phyloP scores from a whole-genome alignment of 768 basidiomycete genomes.

The Pleurotus tuoliensis region DNA sequence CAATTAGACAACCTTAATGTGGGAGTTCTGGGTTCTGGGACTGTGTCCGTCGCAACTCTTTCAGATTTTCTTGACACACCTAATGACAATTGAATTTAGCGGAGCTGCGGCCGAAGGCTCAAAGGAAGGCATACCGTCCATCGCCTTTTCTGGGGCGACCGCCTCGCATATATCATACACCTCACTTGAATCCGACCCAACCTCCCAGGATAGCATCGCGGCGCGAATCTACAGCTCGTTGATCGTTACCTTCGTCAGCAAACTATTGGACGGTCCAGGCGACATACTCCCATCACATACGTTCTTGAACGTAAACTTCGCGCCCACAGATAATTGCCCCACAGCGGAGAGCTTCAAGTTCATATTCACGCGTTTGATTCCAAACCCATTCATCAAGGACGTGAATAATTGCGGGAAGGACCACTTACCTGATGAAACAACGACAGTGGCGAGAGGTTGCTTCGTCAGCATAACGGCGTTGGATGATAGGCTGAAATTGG shows the following conservation, averaged over 20 bases:
- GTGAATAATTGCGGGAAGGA: slow-evolving; percentile 3
- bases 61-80: background rate
- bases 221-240: slow-evolving; percentile 3
- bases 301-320: slow-evolving; percentile 6
- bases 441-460: background rate
- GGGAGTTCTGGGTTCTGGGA: slow-evolving; percentile 5
- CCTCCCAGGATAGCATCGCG: slow-evolving; percentile 1
- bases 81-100: background rate
- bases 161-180: slow-evolving; percentile 6
- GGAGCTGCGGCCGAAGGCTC: slow-evolving; percentile 7
- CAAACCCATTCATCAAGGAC: slow-evolving; percentile 3
- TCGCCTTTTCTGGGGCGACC: slow-evolving; percentile 6
- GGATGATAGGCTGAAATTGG: background rate
- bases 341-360: slow-evolving; percentile 7
- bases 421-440: slow-evolving; percentile 1
- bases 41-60: slow-evolving; percentile 2
- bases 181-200: slow-evolving; percentile 3
- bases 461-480: slow-evolving; percentile 1
- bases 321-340: slow-evolving; percentile 1
- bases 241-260: slow-evolving; percentile 1
- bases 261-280: background rate
- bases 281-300: background rate
- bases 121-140: slow-evolving; percentile 3
- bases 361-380: background rate
- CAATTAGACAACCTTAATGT: background rate